A percentile compares a stretch with the other conserved stretches of the same genome.
These are phyloP conservation scores for Boletus coccyginus DNA, from an alignment of 768 basidiomycete genomes.

Conservation along the genomic window DNA sequence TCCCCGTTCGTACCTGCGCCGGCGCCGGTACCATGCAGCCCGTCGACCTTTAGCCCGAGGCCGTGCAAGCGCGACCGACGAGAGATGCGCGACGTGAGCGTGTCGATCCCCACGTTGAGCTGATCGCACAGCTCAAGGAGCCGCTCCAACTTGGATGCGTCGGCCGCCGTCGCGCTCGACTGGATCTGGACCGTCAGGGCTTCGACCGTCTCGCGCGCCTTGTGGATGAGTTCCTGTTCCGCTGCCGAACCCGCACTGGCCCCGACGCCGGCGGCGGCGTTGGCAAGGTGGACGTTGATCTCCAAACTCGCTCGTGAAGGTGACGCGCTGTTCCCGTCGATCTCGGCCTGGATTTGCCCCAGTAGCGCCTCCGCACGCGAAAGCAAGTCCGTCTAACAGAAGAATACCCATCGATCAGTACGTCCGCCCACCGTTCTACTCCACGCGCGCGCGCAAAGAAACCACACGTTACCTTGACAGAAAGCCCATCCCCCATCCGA, in stretches of 20 bases:
- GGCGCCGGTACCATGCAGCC: conserved; percentile 26
- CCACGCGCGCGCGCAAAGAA: background rate
- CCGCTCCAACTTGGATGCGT: conserved; percentile 61
- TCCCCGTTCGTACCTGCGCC: conserved; percentile 1
- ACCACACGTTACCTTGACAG: conserved; percentile 43
- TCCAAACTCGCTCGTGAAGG: background rate
- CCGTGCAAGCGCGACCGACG: conserved; percentile 44
- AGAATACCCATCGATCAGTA: background rate
- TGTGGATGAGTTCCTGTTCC: conserved; percentile 17
- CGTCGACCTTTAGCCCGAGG: conserved; percentile 41
- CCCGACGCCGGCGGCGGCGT: background rate
- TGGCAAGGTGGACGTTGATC: background rate
- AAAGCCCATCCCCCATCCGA: conserved; percentile 39
- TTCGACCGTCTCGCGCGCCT: conserved; percentile 50
- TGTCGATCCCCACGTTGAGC: conserved; percentile 54
- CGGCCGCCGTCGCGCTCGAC: conserved; percentile 38
- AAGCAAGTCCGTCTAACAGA: conserved; percentile 6
- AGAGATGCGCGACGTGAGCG: conserved; percentile 22
- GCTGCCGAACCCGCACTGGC: background rate
- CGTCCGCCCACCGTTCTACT: too few relatives aligned
- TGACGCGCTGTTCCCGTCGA: background rate
- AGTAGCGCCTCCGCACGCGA: conserved; percentile 43
- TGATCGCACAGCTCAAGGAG: conserved; percentile 72
- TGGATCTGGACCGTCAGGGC: conserved; percentile 55
- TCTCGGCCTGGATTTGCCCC: conserved; percentile 33